phyloP scores from a whole-genome alignment of 306 rosid genomes.

The Corylus avellana region DNA sequence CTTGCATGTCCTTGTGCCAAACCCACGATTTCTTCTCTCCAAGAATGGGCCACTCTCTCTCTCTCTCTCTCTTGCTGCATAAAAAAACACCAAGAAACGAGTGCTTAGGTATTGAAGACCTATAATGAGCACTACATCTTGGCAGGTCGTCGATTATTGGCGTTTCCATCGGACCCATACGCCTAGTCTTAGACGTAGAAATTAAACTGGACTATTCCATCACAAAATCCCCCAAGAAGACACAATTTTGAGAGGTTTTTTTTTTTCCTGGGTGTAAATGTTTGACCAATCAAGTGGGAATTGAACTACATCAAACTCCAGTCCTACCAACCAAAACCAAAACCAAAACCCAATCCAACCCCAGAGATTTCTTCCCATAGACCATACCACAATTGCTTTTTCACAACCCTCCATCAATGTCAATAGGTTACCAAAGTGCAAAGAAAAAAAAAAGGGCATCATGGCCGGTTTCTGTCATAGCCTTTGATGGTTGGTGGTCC shows the following conservation, averaged over 20 bases:
- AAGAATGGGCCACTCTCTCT: constrained; percentile 33
- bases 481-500: constrained; percentile 28
- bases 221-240: constrained; percentile 7
- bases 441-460: neutral
- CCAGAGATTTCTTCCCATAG: neutral
- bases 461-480: constrained; percentile 29
- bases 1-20: constrained; percentile 50
- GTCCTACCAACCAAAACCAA: neutral
- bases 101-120: constrained; percentile 12
- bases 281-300: constrained; percentile 26
- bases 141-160: constrained; percentile 12
- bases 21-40: constrained; percentile 47
- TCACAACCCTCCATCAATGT: constrained; percentile 20
- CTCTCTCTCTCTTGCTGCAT: neutral
- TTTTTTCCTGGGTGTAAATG: neutral
- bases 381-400: constrained; percentile 20
- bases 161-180: constrained; percentile 5
- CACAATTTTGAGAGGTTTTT: neutral
- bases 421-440: constrained; percentile 14
- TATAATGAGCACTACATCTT: constrained; percentile 16
- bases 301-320: constrained; percentile 24
- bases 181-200: neutral
- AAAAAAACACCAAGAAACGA: neutral
- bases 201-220: constrained; percentile 1
- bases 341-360: constrained; percentile 19